Conservation (phyloP, 2,329 filamentous ascomycete genomes). For the Curvularia sp. region DNA sequence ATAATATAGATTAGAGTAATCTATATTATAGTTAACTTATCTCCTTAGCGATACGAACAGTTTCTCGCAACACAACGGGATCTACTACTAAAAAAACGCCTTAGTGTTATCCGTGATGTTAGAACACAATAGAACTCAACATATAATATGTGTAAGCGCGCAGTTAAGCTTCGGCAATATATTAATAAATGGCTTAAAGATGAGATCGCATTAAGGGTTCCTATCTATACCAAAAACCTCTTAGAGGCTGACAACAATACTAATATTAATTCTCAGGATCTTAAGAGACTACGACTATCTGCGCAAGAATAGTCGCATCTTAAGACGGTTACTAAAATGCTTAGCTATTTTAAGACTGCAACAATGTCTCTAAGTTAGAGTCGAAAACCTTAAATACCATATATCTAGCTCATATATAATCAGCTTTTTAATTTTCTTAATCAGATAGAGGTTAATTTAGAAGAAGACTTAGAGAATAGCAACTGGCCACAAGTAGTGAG, state of each 20-base stretch:
- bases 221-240: neutral
- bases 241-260: neutral
- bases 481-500: neutral
- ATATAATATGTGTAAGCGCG: conserved; percentile 14
- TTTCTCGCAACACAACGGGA: neutral
- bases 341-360: no score
- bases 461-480: neutral
- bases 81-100: neutral
- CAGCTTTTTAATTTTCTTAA: no score
- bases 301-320: neutral
- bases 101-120: conserved; percentile 7
- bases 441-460: neutral
- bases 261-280: neutral
- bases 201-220: conserved; percentile 7
- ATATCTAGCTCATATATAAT: neutral
- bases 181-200: conserved; percentile 20
- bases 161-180: conserved; percentile 13
- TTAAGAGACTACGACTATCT: neutral
- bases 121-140: conserved; percentile 19
- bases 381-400: neutral
- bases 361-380: neutral
- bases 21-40: no score
- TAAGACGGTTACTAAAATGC: neutral
- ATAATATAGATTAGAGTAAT: no score
- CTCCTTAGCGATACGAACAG: neutral